Evolutionary conservation across 371 early-diverging fungal species (phyloP).

Genomic region (Chytridium lagenaria): DNA sequence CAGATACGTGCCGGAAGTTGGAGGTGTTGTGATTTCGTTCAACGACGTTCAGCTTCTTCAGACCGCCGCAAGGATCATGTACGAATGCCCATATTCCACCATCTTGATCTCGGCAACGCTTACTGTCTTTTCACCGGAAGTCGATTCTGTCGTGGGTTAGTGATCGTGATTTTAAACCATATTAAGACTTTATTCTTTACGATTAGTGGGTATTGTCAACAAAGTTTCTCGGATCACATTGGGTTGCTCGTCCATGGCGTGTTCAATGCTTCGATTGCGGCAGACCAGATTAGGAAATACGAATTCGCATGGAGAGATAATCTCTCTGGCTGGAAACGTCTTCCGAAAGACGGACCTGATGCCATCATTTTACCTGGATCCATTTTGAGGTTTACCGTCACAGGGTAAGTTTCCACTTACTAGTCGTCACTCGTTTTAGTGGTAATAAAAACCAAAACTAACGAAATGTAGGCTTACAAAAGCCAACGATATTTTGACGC

Average conservation of each 20-base stretch:
- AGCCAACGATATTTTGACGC: constrained; percentile 76
- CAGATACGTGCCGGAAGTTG: constrained; percentile 83
- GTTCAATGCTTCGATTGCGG: constrained; percentile 94
- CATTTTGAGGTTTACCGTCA: constrained; percentile 42
- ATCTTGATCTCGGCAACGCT: constrained; percentile 76
- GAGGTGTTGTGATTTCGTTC: constrained; percentile 88
- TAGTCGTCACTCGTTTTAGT: too few relatives aligned
- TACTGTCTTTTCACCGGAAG: constrained; percentile 81
- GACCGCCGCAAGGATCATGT: constrained; percentile 70
- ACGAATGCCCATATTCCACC: constrained; percentile 85
- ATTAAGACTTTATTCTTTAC: too few relatives aligned
- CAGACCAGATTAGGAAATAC: constrained; percentile 74
- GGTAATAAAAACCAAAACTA: too few relatives aligned
- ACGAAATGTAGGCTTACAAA: constrained; percentile 66
- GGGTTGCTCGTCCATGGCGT: constrained; percentile 90
- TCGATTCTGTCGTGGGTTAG: constrained; percentile 70
- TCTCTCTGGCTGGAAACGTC: constrained; percentile 33
- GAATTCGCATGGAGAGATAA: constrained; percentile 72
- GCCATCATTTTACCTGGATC: constrained; percentile 28
- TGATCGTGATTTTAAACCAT: background rate
- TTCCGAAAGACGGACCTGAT: constrained; percentile 17
- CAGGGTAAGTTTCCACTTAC: constrained; percentile 41
- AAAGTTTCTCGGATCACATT: constrained; percentile 95
- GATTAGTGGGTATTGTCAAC: constrained; percentile 83
- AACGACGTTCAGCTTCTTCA: constrained; percentile 66